These are phyloP conservation scores for Claviceps cyperi DNA, from an alignment of 2,329 filamentous ascomycete species.

Conservation along the genomic window DNA sequence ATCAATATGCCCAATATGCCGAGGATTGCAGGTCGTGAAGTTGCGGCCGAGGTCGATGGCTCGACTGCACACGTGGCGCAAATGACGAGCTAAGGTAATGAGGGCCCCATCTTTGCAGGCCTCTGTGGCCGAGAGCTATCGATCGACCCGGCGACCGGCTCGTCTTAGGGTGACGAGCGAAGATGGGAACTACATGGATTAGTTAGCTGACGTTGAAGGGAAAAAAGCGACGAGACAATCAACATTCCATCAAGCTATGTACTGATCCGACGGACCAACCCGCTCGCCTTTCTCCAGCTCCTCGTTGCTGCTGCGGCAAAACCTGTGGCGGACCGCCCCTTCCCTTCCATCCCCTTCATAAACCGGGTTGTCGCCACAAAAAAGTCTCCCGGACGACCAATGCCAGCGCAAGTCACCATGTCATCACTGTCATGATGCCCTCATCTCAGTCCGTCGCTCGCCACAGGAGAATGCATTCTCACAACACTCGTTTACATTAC, in stretches of 20 bases:
- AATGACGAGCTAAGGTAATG: background rate
- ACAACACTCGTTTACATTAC: background rate
- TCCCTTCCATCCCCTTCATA: background rate
- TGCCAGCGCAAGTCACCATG: background rate
- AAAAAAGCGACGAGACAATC: background rate
- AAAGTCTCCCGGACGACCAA: background rate
- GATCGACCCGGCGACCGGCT: too few species aligned
- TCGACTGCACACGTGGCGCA: background rate
- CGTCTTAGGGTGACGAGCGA: too few species aligned
- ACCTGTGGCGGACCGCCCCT: background rate
- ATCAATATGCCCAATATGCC: background rate
- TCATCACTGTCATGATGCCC: background rate
- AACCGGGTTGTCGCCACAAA: background rate
- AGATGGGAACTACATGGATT: too few species aligned
- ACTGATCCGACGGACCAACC: background rate
- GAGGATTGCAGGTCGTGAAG: background rate
- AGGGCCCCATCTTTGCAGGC: too few species aligned
- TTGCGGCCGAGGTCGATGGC: background rate
- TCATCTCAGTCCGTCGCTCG: background rate
- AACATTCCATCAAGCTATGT: background rate
- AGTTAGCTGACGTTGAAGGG: background rate
- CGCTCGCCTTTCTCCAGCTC: background rate
- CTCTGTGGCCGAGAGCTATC: too few species aligned
- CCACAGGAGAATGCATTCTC: background rate
- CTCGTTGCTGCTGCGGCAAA: background rate